Evolutionary conservation across 2,329 filamentous ascomycete species (phyloP), one percentile per base, ranked within the genome.

Genomic region (Fusarium sp.): DNA sequence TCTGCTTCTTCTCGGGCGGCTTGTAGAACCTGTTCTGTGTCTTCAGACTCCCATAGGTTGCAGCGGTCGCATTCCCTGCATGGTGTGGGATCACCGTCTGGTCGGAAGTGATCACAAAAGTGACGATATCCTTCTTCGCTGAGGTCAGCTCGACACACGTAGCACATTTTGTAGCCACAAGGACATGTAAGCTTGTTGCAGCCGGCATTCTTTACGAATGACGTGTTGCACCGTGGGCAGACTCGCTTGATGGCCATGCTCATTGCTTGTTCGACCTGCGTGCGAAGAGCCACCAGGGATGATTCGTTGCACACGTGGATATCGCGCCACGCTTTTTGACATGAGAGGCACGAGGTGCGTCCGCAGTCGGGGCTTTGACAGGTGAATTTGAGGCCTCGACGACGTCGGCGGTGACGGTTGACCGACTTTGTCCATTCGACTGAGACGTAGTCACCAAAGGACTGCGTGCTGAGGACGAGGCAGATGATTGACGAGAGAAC

Each of bases 161-260:
- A 99, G 82, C 97, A 99, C 96, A 98, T 98, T 77, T 94, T 93
- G 84, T 98, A 98, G 10, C 97, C 97, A 83, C 97, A 99, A 18
- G 95, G 92, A 81, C 97, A 98, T 7, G 95, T 96, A 45, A 99
- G 88, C 85, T 98, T 98, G 87, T 99, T 99, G 88, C 97, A 99
- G 78, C 97, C 97, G 30, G 92, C 92, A 8, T 92, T 93, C 83
- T 98, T 98, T 84, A 99, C 94, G 81, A 98, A 98, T 18, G 92
- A 94, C 11, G 95, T 94, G 76, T 94, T 93, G 86, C 97, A 99
- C 57, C 93, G 91, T 10, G 97, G 97, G 81, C 97, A 99, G 11
- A 97, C 96, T 60, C 97, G 93, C 85, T 98, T 99, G 81, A 98
- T 92, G 27, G 96, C 96, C 80, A 95, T 92, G 72, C 95, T 97